These are phyloP conservation scores for Beauveria scarabaeidicola DNA, from an alignment of 2,329 filamentous ascomycete genomes.

Conservation along the genomic window DNA sequence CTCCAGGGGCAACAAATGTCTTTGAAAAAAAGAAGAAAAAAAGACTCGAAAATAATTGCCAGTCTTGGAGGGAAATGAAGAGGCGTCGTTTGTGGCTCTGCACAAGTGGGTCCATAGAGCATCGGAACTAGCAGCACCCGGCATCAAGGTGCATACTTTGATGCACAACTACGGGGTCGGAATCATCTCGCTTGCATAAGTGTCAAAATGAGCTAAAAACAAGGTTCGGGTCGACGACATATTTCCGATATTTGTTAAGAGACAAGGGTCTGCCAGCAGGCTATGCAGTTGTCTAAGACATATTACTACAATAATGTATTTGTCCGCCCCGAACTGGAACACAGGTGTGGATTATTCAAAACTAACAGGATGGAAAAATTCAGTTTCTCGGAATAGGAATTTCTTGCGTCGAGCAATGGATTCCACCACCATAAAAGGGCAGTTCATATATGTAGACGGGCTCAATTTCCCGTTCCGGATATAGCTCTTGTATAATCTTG, in stretches of 20 bases:
- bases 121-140: not conserved
- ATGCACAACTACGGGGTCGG: not conserved
- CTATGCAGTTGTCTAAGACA: no score
- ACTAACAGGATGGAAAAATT: not conserved
- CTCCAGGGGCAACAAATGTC: no score
- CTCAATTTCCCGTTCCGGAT: conserved; percentile 14
- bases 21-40: no score
- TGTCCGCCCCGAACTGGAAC: no score
- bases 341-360: no score
- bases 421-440: conserved; percentile 18
- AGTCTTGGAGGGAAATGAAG: not conserved
- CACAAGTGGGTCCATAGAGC: not conserved
- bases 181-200: not conserved
- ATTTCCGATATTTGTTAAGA: not conserved
- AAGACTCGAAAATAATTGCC: not conserved
- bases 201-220: not conserved
- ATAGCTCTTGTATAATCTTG: conserved; percentile 10
- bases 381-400: conserved; percentile 13
- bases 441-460: conserved; percentile 15
- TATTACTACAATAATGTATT: no score
- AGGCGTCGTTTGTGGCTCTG: not conserved
- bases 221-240: not conserved
- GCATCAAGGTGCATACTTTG: not conserved
- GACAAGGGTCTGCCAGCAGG: not conserved
- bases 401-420: conserved; percentile 23